A percentile compares a stretch with the other conserved stretches of the same genome.
Conservation (phyloP, 352 stramenopile genomes). For the Thraustotheca clavata region DNA sequence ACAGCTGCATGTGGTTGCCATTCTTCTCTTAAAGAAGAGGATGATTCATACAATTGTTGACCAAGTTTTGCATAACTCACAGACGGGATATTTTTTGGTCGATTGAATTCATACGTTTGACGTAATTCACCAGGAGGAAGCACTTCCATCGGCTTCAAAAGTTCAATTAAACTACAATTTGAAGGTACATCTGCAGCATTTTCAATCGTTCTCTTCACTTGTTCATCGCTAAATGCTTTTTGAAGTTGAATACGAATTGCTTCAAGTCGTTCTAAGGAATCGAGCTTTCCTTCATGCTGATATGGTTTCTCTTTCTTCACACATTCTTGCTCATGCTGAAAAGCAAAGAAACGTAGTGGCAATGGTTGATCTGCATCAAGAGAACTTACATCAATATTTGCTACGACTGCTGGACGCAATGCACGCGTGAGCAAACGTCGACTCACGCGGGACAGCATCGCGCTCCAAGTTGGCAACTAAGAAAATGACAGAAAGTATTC, state of each 20-base stretch:
- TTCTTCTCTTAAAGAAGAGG: background rate
- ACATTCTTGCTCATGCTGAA: background rate
- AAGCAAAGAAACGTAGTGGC: background rate
- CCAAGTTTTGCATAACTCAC: conserved; percentile 2
- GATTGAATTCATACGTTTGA: conserved; percentile 14
- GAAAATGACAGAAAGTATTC: too few relatives aligned
- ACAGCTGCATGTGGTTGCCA: background rate
- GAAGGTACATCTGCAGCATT: background rate
- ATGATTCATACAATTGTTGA: conserved; percentile 8
- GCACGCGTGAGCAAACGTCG: conserved; percentile 3
- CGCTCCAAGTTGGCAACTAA: background rate
- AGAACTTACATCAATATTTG: background rate
- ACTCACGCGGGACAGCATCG: conserved; percentile 14
- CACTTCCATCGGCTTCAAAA: background rate
- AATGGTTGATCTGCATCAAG: background rate
- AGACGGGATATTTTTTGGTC: background rate
- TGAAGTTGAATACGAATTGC: conserved; percentile 7
- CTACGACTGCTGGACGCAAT: background rate
- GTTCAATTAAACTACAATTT: background rate
- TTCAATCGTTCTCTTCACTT: background rate
- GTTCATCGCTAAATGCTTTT: background rate
- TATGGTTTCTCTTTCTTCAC: background rate
- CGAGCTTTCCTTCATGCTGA: background rate
- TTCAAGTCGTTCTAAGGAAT: conserved; percentile 4
- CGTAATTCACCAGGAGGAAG: background rate